phyloP scores from a whole-genome alignment of 2,329 filamentous ascomycete genomes.

The Fusarium goolgardi region DNA sequence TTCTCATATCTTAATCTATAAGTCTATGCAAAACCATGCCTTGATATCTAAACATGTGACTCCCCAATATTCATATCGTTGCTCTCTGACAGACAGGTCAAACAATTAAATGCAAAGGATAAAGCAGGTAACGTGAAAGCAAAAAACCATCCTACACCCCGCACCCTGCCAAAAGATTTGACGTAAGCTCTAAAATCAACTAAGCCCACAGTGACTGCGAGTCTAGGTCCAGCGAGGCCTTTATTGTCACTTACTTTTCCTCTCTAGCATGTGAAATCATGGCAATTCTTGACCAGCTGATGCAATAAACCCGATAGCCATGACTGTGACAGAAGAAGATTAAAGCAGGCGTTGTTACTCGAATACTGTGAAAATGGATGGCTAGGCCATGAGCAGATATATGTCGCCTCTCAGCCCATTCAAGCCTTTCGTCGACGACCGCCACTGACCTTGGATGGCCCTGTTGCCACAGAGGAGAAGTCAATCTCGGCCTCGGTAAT shows the following conservation, averaged over 20 bases:
- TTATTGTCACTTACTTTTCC: neutral
- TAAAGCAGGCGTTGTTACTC: neutral
- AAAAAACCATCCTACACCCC: neutral
- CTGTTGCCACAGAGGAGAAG: conserved; percentile 48
- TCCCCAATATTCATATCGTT: neutral
- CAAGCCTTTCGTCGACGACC: conserved; percentile 50
- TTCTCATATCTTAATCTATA: conserved; percentile 39
- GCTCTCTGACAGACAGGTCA: neutral
- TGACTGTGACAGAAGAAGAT: neutral
- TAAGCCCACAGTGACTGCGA: neutral
- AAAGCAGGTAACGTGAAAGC: neutral
- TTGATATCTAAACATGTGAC: conserved; percentile 8
- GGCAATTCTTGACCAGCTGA: neutral
- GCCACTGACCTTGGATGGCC: conserved; percentile 31
- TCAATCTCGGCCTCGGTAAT: conserved; percentile 49
- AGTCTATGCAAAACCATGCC: conserved; percentile 26
- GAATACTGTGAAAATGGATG: neutral
- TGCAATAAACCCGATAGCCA: neutral
- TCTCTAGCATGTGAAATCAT: neutral
- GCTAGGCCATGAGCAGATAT: neutral
- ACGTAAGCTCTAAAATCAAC: neutral
- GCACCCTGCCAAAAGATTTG: neutral
- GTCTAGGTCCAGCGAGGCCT: neutral
- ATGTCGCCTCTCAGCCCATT: conserved; percentile 8
- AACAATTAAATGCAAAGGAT: neutral